Base-by-base conservation (phyloP, 495 filamentous ascomycete species). In the Aspergillus asperescens region DNA sequence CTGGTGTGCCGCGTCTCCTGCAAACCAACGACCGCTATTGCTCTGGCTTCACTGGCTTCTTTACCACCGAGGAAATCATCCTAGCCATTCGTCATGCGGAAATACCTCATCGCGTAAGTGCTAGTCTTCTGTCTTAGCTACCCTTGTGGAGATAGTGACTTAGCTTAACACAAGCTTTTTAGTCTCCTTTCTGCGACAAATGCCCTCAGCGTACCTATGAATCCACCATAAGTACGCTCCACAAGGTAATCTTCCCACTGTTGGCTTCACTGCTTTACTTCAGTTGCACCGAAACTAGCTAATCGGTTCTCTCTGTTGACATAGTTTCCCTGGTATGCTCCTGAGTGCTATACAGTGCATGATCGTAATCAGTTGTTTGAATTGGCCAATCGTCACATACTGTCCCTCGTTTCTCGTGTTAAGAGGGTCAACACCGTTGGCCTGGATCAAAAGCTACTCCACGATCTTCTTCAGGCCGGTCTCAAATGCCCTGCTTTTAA, bases 131-230 rank as follows among this genome's bases (percentile, higher is more conserved):
- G 9, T n/a, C 15, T 7, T 49, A n/a, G n/a, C n/a, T n/a, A n/a
- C n/a, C n/a, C n/a, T 25, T 27, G 7, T 10, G 16, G 2, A 4
- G 5, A 8, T 15, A 37, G 24, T 25, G 1, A 43, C 15, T 42
- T 25, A 3, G 38, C 15, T 42, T 42, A 43, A 55, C 28, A 59
- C 41, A 50, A 16, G 0, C 32, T 16, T 50, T 40, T 3, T 44
- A 89, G 85, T 83, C 82, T 38, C 77, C 77, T 1, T 90, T 83
- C 59, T 74, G 80, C 4, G 68, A 66, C 24, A 79, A 84, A 48
- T 86, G 82, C 50, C 81, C 80, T 5, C 83, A 90, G 67, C 83
- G 88, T 1, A 78, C 82, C 8, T 91, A 81, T 55, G 88, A 93
- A 70, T 84, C 77, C 32, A 76, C 88, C 61, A 86, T 89, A 55